phyloP scores from a whole-genome alignment of 2,329 filamentous ascomycete species.

The Seiridium cupressi region DNA sequence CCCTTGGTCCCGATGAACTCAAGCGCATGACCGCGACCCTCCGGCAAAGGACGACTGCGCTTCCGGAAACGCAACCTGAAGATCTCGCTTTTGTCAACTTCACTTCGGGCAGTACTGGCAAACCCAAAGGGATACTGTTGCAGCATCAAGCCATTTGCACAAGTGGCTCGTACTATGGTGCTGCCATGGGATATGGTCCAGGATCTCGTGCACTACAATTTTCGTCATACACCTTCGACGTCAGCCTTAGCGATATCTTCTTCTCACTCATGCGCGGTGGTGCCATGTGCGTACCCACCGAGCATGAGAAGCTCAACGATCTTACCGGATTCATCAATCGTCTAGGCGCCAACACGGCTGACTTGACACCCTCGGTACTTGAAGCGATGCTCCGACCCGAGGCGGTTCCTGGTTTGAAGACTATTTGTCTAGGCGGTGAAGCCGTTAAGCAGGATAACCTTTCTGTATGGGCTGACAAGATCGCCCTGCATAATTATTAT shows the following conservation, averaged over 20 bases:
- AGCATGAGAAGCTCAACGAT: constrained; percentile 1
- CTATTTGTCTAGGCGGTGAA: background rate
- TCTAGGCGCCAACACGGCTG: constrained; percentile 1
- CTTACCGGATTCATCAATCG: background rate
- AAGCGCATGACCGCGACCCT: constrained; percentile 1
- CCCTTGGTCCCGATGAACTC: constrained; percentile 7
- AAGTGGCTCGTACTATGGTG: background rate
- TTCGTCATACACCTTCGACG: constrained; percentile 2
- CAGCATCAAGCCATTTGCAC: constrained; percentile 5
- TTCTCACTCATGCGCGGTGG: constrained; percentile 5
- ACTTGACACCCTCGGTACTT: constrained; percentile 1
- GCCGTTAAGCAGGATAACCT: background rate
- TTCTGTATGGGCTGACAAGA: background rate
- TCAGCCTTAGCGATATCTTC: constrained; percentile 3
- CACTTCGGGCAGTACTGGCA: constrained; percentile 10
- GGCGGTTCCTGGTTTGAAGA: constrained; percentile 1
- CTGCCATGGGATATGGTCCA: constrained; percentile 44
- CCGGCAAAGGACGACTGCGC: background rate
- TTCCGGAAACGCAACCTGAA: constrained; percentile 1
- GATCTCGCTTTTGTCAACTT: constrained; percentile 7
- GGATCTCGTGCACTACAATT: constrained; percentile 20
- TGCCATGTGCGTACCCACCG: background rate
- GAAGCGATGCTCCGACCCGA: constrained; percentile 5
- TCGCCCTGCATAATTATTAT: background rate
- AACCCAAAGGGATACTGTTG: constrained; percentile 9